Base-by-base conservation (phyloP, 2,329 filamentous ascomycete genomes). In the Xylariaceae sp. region DNA sequence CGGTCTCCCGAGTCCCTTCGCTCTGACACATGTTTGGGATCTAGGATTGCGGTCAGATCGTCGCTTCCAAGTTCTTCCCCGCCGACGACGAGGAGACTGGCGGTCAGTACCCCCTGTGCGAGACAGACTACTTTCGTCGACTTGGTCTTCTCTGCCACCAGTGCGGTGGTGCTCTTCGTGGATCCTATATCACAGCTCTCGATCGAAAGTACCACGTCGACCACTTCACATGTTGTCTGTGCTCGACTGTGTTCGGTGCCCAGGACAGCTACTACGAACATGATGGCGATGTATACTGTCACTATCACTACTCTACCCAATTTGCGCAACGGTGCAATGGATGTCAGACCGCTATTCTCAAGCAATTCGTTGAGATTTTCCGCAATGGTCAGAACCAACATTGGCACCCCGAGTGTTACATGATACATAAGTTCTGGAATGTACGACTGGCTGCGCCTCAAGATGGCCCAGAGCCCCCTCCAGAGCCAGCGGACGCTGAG, bases 341-440 rank as follows among this genome's bases (percentile, higher is more conserved):
- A 59, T 99, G 94, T 66, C 91, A 96, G 66, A 97, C 93, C 2
- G 90, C 94, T 47, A 99, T 99, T 58, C 78, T 99, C 41, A 99
- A 99, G 75, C 94, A 99, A 70, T 99, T 99, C 69, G 94, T 99
- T 55, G 94, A 99, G 71, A 97, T 99, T 56, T 99, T 92, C 73
- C 87, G 94, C 62, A 97, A 97, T 71, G 93, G 93, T 2, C 89
- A 96, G 69, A 97, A 97, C 67, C 94, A 99, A 67, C 94, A 99
- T 69, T 99, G 94, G 94, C 94, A 99, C 68, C 94, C 94, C 2
- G 94, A 99, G 72, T 99, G 94, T 72, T 99, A 99, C 73, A 99
- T 99, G 94, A 99, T 99, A 57, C 94, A 99, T 75, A 99, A 99
- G 67, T 99, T 97, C 72, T 99, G 94, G 94, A 99, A 97, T 68